Evolutionary conservation across 2,329 filamentous ascomycete genomes (phyloP).

Genomic region (Fusarium sp.): DNA sequence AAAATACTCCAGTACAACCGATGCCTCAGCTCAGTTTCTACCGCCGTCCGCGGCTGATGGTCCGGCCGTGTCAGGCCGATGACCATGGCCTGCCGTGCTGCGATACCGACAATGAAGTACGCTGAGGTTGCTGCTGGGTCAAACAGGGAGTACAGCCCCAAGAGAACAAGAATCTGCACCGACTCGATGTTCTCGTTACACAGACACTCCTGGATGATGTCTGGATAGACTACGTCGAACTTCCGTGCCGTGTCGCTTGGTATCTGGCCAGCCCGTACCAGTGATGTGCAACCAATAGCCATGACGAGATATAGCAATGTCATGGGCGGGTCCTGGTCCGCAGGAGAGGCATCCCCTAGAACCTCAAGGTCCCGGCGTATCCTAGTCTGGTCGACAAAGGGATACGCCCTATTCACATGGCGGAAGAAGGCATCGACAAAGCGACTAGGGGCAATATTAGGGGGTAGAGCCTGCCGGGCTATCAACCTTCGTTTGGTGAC

Average conservation of each 20-base stretch:
- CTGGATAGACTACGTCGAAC: conserved; percentile 58
- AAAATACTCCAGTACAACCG: conserved; percentile 63
- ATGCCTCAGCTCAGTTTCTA: conserved; percentile 55
- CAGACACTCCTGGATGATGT: conserved; percentile 60
- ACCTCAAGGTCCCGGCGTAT: conserved; percentile 56
- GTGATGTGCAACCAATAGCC: conserved; percentile 63
- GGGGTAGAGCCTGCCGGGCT: conserved; percentile 40
- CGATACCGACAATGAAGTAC: conserved; percentile 59
- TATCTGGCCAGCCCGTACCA: conserved; percentile 60
- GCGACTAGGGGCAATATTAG: conserved; percentile 50
- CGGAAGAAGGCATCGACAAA: conserved; percentile 63
- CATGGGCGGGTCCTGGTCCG: conserved; percentile 44
- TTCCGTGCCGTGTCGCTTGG: conserved; percentile 52
- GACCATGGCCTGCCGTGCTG: conserved; percentile 58
- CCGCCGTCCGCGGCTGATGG: conserved; percentile 47
- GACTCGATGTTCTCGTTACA: conserved; percentile 55
- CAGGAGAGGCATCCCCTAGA: conserved; percentile 50
- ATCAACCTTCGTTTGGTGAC: conserved; percentile 35
- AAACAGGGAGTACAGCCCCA: conserved; percentile 62
- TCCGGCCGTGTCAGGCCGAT: conserved; percentile 56
- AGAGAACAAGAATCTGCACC: conserved; percentile 59
- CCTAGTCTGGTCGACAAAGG: conserved; percentile 59
- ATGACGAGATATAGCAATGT: conserved; percentile 61
- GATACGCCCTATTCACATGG: conserved; percentile 62
- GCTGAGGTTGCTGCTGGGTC: conserved; percentile 59